phyloP scores from a whole-genome alignment of 495 filamentous ascomycete genomes.

The Bathelium albidoporum region DNA sequence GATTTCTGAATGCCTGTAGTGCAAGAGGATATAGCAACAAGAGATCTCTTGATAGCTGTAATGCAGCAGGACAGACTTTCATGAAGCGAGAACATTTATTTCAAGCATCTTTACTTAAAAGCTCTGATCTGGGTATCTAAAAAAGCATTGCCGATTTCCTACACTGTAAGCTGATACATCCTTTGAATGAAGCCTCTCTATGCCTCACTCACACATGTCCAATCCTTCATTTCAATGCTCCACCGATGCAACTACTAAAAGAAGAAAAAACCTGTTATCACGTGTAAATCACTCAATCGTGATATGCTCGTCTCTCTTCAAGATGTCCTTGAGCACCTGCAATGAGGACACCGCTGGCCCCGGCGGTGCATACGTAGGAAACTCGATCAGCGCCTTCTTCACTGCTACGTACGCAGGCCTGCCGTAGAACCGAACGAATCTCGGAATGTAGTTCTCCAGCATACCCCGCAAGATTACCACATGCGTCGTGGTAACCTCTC shows the following conservation, averaged over 20 bases:
- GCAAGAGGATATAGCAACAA: background rate
- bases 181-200: background rate
- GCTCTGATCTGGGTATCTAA: background rate
- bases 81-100: background rate
- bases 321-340: conserved; percentile 47
- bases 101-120: background rate
- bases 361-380: conserved; percentile 47
- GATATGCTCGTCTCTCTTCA: conserved; percentile 51
- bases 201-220: no score
- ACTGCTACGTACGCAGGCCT: conserved; percentile 54
- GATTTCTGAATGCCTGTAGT: conserved; percentile 4
- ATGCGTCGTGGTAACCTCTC: conserved; percentile 64
- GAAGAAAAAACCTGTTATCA: no score
- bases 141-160: background rate
- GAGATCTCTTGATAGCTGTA: no score
- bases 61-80: no score
- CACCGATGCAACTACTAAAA: background rate
- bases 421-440: conserved; percentile 70
- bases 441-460: conserved; percentile 57
- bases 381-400: conserved; percentile 52
- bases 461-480: conserved; percentile 66
- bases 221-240: background rate
- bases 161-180: no score
- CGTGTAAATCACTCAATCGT: background rate
- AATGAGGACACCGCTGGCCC: conserved; percentile 48